Conservation (phyloP, 768 basidiomycete species). For the Boletus speciosus region DNA sequence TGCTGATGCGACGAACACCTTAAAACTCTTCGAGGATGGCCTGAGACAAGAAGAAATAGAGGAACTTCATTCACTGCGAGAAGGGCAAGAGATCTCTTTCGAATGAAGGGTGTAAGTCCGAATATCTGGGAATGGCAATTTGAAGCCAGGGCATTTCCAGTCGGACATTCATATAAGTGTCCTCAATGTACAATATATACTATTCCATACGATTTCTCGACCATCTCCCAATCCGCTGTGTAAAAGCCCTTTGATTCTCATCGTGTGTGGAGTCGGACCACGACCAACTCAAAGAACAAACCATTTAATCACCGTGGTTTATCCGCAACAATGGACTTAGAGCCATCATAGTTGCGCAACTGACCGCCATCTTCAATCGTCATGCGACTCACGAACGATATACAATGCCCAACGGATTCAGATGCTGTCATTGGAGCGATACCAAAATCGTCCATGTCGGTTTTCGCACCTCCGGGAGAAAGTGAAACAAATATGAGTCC, state of each 20-base stretch:
- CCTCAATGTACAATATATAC: background rate
- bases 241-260: no score
- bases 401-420: conserved; percentile 2
- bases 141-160: background rate
- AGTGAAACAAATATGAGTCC: conserved; percentile 3
- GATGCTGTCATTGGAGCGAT: conserved; percentile 3
- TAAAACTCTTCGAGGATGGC: conserved; percentile 1
- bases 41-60: background rate
- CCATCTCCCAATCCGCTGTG: background rate
- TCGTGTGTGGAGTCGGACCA: background rate
- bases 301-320: background rate
- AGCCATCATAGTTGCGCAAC: conserved; percentile 4
- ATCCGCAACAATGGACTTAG: conserved; percentile 1
- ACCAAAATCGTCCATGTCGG: conserved; percentile 7
- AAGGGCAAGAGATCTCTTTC: background rate
- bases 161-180: background rate
- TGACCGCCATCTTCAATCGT: conserved; percentile 3
- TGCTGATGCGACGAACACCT: background rate
- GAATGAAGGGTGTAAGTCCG: background rate
- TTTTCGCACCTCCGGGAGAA: conserved; percentile 4
- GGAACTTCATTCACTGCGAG: background rate
- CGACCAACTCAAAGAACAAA: background rate
- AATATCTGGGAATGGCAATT: background rate
- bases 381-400: conserved; percentile 3
- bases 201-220: background rate